Percentiles rank a stretch among this genome's conserved stretches.
Evolutionary conservation across 2,329 filamentous ascomycete species (phyloP).

Genomic region (Penicillium sp.): DNA sequence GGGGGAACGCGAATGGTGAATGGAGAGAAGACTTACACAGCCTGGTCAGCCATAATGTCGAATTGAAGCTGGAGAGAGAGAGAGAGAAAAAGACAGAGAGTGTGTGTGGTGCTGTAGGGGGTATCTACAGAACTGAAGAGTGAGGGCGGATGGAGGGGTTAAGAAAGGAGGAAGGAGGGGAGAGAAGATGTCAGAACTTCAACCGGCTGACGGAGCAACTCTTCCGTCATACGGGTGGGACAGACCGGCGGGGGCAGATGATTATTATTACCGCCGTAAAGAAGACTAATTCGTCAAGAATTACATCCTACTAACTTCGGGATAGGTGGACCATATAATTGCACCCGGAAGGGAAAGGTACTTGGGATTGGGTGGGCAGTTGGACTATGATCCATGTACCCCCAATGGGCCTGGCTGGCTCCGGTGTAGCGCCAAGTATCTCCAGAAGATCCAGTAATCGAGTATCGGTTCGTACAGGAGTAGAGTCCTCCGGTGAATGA

Average conservation of each 20-base stretch:
- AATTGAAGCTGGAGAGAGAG: conserved; percentile 16
- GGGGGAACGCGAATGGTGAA: not conserved
- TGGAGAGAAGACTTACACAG: conserved; percentile 46
- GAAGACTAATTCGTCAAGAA: not conserved
- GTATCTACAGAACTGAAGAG: conserved; percentile 21
- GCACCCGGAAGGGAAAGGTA: not conserved
- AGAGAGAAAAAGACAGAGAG: no score
- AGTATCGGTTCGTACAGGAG: conserved; percentile 34
- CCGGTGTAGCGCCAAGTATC: conserved; percentile 8
- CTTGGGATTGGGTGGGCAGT: not conserved
- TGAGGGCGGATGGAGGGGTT: conserved; percentile 21
- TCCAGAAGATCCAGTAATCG: not conserved
- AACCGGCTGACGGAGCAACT: conserved; percentile 41
- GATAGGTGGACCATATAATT: not conserved
- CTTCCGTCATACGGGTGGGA: conserved; percentile 39
- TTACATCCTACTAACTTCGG: not conserved
- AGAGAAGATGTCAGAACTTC: conserved; percentile 25
- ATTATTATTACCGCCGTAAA: conserved; percentile 20
- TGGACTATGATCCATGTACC: not conserved
- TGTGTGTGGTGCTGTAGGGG: conserved; percentile 25
- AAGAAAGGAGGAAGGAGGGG: conserved; percentile 28
- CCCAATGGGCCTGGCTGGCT: not conserved
- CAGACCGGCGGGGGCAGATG: conserved; percentile 20
- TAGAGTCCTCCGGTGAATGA: conserved; percentile 41
- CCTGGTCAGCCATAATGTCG: conserved; percentile 49